These are phyloP conservation scores for Phytophthora pistaciae DNA, from an alignment of 352 stramenopile genomes.

Conservation along the genomic window DNA sequence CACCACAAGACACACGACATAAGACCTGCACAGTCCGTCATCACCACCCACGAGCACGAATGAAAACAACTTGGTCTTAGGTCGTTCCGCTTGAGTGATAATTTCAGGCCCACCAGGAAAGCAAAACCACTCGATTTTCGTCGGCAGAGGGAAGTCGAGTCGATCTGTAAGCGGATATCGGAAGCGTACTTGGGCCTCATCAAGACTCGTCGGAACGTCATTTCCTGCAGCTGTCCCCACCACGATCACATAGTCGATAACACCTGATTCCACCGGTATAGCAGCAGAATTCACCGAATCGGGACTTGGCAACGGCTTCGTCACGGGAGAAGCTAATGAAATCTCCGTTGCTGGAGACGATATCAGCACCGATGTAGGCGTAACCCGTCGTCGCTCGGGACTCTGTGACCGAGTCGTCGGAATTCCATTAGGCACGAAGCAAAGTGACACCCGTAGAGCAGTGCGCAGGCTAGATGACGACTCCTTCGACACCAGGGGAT, in stretches of 20 bases:
- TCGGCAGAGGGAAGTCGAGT: slow-evolving; percentile 73
- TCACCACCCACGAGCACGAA: slow-evolving; percentile 82
- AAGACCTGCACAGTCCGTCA: slow-evolving; percentile 78
- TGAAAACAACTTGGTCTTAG: slow-evolving; percentile 71
- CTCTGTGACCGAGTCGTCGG: slow-evolving; percentile 17
- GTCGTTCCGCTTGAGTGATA: slow-evolving; percentile 51
- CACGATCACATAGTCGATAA: slow-evolving; percentile 86
- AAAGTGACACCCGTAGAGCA: slow-evolving; percentile 77
- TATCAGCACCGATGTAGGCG: slow-evolving; percentile 34
- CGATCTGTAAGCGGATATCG: slow-evolving; percentile 69
- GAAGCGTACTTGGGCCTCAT: slow-evolving; percentile 72
- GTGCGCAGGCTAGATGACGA: slow-evolving; percentile 57
- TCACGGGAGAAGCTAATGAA: slow-evolving; percentile 15
- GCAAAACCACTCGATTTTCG: slow-evolving; percentile 92
- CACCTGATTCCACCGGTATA: slow-evolving; percentile 59
- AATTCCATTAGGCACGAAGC: slow-evolving; percentile 58
- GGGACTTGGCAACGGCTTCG: slow-evolving; percentile 29
- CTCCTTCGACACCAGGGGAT: slow-evolving; percentile 67
- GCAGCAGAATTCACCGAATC: slow-evolving; percentile 6
- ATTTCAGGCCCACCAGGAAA: slow-evolving; percentile 79
- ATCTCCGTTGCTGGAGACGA: slow-evolving; percentile 33
- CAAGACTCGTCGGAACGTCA: slow-evolving; percentile 8
- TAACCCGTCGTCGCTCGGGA: slow-evolving; percentile 28
- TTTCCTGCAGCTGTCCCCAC: slow-evolving; percentile 41
- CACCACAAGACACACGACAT: slow-evolving; percentile 76